A percentile compares a stretch with the other conserved stretches of the same genome.
Evolutionary conservation across 2,329 filamentous ascomycete species (phyloP).

Genomic region (Sporothrix sp.): DNA sequence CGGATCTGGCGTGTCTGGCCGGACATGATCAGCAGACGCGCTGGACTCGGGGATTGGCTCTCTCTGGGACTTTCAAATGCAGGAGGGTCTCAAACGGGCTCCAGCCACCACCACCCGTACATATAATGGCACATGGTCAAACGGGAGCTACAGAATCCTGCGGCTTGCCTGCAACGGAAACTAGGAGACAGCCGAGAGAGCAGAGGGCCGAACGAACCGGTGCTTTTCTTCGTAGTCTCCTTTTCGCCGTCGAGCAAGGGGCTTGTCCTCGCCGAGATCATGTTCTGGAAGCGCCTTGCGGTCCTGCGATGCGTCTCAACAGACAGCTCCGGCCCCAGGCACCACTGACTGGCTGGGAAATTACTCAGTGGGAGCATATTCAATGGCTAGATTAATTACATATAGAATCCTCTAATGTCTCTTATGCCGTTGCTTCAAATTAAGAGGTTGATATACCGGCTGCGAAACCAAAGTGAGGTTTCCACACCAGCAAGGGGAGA

Average conservation of each 20-base stretch:
- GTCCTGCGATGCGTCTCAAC: no score
- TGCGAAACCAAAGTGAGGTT: no score
- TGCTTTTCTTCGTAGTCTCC: background rate
- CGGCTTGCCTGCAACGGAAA: slow-evolving; percentile 15
- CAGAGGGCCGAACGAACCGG: background rate
- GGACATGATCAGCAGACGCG: slow-evolving; percentile 5
- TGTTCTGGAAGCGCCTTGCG: background rate
- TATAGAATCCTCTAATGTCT: no score
- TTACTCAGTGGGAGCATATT: no score
- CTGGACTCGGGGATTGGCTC: slow-evolving; percentile 10
- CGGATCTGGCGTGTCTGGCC: background rate
- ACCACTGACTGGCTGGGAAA: no score
- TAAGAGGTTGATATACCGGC: no score
- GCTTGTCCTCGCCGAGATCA: background rate
- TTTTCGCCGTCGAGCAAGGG: background rate
- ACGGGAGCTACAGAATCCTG: slow-evolving; percentile 10
- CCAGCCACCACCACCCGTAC: no score
- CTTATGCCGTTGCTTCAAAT: no score
- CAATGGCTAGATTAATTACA: no score
- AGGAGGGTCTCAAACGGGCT: background rate
- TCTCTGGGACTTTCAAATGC: background rate
- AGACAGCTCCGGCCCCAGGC: no score
- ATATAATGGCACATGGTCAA: no score
- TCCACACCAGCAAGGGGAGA: no score
- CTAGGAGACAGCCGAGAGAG: slow-evolving; percentile 15